phyloP scores from a whole-genome alignment of 2,329 filamentous ascomycete species.

The Epichloe typhina region DNA sequence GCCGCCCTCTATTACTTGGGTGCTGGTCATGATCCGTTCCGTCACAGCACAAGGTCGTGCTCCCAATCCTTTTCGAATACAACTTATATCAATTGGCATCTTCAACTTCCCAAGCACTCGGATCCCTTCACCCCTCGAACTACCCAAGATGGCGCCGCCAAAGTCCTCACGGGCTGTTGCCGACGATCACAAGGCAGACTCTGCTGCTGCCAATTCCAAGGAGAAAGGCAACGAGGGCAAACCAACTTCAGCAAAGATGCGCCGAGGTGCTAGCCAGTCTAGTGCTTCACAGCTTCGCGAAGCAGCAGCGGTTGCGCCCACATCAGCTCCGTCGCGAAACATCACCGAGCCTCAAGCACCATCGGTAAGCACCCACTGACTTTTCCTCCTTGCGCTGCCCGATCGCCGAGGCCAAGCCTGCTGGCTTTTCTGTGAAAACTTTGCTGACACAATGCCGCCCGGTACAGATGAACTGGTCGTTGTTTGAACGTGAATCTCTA shows the following conservation, averaged over 20 bases:
- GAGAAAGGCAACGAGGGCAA: conserved; percentile 29
- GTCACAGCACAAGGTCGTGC: neutral
- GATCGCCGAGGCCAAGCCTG: neutral
- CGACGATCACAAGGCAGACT: conserved; percentile 33
- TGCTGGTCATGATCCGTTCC: neutral
- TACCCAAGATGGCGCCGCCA: conserved; percentile 27
- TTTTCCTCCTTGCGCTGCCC: conserved; percentile 2
- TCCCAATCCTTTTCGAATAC: neutral
- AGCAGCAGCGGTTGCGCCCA: conserved; percentile 21
- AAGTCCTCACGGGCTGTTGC: conserved; percentile 31
- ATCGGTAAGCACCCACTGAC: conserved; percentile 16
- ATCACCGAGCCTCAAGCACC: conserved; percentile 19
- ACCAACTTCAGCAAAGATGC: conserved; percentile 39
- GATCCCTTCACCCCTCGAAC: neutral
- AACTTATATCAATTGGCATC: neutral
- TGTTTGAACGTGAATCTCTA: conserved; percentile 53
- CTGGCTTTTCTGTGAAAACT: neutral
- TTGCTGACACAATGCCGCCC: conserved; percentile 7
- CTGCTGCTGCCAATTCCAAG: conserved; percentile 21
- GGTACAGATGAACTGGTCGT: conserved; percentile 48
- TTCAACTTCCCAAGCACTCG: neutral
- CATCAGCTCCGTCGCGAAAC: conserved; percentile 18
- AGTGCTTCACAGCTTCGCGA: conserved; percentile 27
- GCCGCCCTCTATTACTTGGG: neutral
- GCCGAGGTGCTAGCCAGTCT: conserved; percentile 39